A percentile compares a stretch with the other conserved stretches of the same genome.
These are phyloP conservation scores for Coemansia sp. DNA, from an alignment of 192 early-diverging fungal genomes.

Conservation along the genomic window DNA sequence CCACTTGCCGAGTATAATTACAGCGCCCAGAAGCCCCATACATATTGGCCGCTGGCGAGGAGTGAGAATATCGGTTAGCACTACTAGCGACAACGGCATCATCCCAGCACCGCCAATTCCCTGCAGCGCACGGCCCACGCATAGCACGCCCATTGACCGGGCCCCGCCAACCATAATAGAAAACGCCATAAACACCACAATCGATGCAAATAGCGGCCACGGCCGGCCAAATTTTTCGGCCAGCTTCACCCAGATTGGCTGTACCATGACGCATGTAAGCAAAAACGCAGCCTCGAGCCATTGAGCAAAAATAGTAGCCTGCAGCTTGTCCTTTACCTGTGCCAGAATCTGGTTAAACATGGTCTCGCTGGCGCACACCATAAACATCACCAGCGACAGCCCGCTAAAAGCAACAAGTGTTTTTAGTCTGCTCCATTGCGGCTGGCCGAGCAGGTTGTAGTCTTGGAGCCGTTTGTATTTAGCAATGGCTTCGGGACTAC, in stretches of 20 bases:
- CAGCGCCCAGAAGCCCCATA: constrained; percentile 62
- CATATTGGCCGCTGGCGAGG: constrained; percentile 66
- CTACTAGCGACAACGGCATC: constrained; percentile 65
- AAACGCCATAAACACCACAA: constrained; percentile 47
- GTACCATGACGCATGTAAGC: constrained; percentile 64
- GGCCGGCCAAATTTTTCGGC: constrained; percentile 69
- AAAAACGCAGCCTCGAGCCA: constrained; percentile 83
- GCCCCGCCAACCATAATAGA: constrained; percentile 51
- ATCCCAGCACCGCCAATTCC: constrained; percentile 71
- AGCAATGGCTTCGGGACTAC: not conserved
- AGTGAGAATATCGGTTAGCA: constrained; percentile 72
- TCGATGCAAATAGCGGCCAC: constrained; percentile 37
- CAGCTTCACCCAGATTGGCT: constrained; percentile 81
- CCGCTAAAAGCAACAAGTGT: constrained; percentile 23
- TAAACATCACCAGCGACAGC: constrained; percentile 64
- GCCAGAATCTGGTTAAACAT: constrained; percentile 78
- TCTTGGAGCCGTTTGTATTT: constrained; percentile 17
- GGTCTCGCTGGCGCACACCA: constrained; percentile 76
- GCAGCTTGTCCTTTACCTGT: constrained; percentile 67
- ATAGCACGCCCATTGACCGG: constrained; percentile 49
- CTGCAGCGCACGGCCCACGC: constrained; percentile 67
- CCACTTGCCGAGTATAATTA: constrained; percentile 62
- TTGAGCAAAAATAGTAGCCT: constrained; percentile 59
- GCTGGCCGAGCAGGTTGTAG: constrained; percentile 45
- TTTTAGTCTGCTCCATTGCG: constrained; percentile 29